Base-by-base conservation (phyloP, 805 yeast genomes). In the Torulaspora delbrueckii region DNA sequence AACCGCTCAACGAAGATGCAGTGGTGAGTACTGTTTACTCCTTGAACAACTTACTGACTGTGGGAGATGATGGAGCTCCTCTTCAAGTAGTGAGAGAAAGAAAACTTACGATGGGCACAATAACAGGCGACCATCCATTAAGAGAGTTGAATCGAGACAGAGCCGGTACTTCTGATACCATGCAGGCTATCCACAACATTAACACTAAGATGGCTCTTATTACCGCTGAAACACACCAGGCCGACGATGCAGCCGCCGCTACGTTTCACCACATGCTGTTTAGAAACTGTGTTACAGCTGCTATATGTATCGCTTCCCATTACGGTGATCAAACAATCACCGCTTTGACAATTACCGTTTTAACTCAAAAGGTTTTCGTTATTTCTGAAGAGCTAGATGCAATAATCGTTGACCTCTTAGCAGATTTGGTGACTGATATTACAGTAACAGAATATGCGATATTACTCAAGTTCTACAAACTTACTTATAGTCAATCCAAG, bases 1-100 rank as follows among this genome's bases (percentile, higher is more conserved):
- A 76, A 46, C 77, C 79, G 7, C 70, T 85, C 43, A 78, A 89
- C 14, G 91, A 88, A 58, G 96, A 89, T 59, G 79, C 86, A 1
- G 81, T 85, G 18, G 86, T 89, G 7, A 82, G 96, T 6, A 77
- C 91, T 1, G 80, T 93, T 42, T 93, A 93, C 66, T 81, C 95
- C 0, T 72, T 91, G 52, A 79, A 86, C 14, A 93, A 93, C 60
- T 63, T 85, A 48, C 67, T 91, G 26, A 77, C 82, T 42, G 77
- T 73, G 43, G 81, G 75, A 12, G 76, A 67, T 48, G 75, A 68
- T 52, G 74, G 65, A 42, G 61, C 59, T 40, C 70, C 59, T 43
- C 69, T 48, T 33, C 62, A 56, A 40, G 66, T 64, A 4, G 46
- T 65, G 16, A 65, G 66, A 43, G 71, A 67, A 34, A 57, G 70